Evolutionary conservation across 768 basidiomycete species (phyloP).

Genomic region (Punctularia strigosozonata): DNA sequence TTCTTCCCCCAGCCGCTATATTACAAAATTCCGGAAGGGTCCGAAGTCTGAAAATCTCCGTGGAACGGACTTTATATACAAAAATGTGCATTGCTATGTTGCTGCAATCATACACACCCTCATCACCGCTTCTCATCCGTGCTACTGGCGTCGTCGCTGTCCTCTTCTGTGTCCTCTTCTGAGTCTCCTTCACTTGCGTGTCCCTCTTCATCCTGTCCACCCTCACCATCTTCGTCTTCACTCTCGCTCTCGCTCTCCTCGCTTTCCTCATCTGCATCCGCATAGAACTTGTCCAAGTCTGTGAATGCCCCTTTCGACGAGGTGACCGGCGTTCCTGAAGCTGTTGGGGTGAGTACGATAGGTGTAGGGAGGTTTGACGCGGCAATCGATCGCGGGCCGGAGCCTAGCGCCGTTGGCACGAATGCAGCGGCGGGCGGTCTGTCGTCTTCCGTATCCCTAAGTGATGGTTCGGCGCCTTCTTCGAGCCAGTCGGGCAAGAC

Average conservation of each 20-base stretch:
- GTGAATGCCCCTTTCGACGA: slow-evolving; percentile 32
- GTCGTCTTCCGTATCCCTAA: slow-evolving; percentile 64
- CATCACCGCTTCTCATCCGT: slow-evolving; percentile 8
- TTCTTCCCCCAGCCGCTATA: slow-evolving; percentile 23
- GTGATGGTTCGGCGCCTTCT: slow-evolving; percentile 63
- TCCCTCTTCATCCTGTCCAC: slow-evolving; percentile 15
- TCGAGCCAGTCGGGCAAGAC: slow-evolving; percentile 82
- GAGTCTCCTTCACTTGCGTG: slow-evolving; percentile 11
- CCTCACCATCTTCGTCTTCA: slow-evolving; percentile 15
- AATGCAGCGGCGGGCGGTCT: slow-evolving; percentile 15
- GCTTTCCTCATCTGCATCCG: slow-evolving; percentile 23
- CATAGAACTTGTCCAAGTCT: slow-evolving; percentile 73
- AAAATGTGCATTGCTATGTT: slow-evolving; percentile 2
- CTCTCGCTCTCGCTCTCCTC: slow-evolving; percentile 19
- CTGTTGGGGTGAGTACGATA: slow-evolving; percentile 48
- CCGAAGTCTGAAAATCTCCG: slow-evolving; percentile 12
- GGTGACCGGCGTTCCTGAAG: slow-evolving; percentile 20
- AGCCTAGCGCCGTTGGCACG: slow-evolving; percentile 27
- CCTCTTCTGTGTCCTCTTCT: too few relatives aligned
- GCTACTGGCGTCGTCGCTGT: slow-evolving; percentile 4
- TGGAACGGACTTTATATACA: neutral
- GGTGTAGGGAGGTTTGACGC: slow-evolving; percentile 27
- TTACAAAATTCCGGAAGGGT: slow-evolving; percentile 25
- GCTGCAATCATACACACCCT: slow-evolving; percentile 3
- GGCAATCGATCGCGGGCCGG: slow-evolving; percentile 18